Percentiles rank a stretch among this genome's conserved stretches.
Conservation (phyloP, 164 flowering plant species). For the Akebia trifoliata region DNA sequence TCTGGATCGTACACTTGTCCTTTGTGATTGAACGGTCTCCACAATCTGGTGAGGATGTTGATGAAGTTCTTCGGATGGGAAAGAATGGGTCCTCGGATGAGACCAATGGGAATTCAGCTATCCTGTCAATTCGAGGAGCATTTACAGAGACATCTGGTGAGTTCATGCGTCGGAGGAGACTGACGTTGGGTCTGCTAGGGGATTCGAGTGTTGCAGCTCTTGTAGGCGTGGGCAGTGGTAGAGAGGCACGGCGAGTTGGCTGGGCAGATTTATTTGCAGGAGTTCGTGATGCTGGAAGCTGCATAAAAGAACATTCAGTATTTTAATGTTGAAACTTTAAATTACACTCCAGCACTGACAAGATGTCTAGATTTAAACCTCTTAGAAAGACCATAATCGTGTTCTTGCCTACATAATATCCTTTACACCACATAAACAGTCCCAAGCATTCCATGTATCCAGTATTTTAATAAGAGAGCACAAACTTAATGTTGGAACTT, state of each 20-base stretch:
- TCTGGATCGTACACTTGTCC: slow-evolving; percentile 68
- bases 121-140: slow-evolving; percentile 79
- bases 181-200: slow-evolving; percentile 31
- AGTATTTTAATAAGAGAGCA: too few relatives aligned
- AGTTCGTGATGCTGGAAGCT: slow-evolving; percentile 49
- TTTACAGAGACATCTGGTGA: slow-evolving; percentile 95
- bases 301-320: slow-evolving; percentile 21
- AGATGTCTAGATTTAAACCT: too few relatives aligned
- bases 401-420: not conserved
- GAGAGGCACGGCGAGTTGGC: slow-evolving; percentile 60
- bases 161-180: slow-evolving; percentile 40
- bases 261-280: slow-evolving; percentile 34
- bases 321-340: too few relatives aligned
- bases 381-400: too few relatives aligned
- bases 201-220: slow-evolving; percentile 30
- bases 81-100: slow-evolving; percentile 57
- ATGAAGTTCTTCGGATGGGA: slow-evolving; percentile 36
- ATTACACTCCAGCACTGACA: too few relatives aligned
- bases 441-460: too few relatives aligned
- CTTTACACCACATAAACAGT: too few relatives aligned
- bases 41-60: slow-evolving; percentile 38
- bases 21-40: slow-evolving; percentile 62
- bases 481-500: too few relatives aligned
- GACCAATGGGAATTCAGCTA: slow-evolving; percentile 79
- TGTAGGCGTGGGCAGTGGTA: slow-evolving; percentile 53